Evolutionary conservation across 2,329 filamentous ascomycete genomes (phyloP).

Genomic region (Neonectria sp.): DNA sequence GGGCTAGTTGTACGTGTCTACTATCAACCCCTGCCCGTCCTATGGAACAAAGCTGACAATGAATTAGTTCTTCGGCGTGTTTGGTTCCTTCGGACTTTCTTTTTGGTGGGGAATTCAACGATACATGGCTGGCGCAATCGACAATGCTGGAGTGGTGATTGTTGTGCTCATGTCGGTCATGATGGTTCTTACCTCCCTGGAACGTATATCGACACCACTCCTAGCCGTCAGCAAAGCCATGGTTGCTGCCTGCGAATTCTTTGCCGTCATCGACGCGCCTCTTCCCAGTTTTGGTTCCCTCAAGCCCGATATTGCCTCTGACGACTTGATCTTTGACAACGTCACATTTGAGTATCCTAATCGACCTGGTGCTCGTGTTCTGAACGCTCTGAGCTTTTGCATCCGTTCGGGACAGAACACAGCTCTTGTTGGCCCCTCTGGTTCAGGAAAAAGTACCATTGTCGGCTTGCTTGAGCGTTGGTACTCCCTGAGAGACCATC

Average conservation of each 20-base stretch:
- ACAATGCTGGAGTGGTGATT: constrained; percentile 55
- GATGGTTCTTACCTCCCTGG: constrained; percentile 54
- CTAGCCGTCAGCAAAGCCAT: constrained; percentile 52
- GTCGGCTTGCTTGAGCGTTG: constrained; percentile 77
- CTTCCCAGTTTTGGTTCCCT: constrained; percentile 38
- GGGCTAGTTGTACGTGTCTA: constrained; percentile 32
- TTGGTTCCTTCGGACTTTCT: constrained; percentile 56
- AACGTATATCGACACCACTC: constrained; percentile 57
- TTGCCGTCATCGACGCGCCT: constrained; percentile 49
- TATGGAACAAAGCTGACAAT: constrained; percentile 4
- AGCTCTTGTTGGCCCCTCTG: constrained; percentile 78
- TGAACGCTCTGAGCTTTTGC: constrained; percentile 65
- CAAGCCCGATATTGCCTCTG: constrained; percentile 42
- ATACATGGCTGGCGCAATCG: constrained; percentile 52
- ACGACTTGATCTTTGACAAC: constrained; percentile 63
- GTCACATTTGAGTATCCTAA: constrained; percentile 43
- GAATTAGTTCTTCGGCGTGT: constrained; percentile 50
- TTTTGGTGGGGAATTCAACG: constrained; percentile 62
- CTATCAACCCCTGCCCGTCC: not conserved
- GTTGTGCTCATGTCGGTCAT: constrained; percentile 57
- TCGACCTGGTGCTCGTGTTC: constrained; percentile 36
- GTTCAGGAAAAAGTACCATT: constrained; percentile 79
- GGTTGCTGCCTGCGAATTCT: constrained; percentile 49
- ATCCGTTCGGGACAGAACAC: constrained; percentile 74
- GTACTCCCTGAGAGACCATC: constrained; percentile 59